Evolutionary conservation across 768 basidiomycete genomes (phyloP), one percentile per base, ranked within the genome.

Genomic region (Boletus coccyginus): DNA sequence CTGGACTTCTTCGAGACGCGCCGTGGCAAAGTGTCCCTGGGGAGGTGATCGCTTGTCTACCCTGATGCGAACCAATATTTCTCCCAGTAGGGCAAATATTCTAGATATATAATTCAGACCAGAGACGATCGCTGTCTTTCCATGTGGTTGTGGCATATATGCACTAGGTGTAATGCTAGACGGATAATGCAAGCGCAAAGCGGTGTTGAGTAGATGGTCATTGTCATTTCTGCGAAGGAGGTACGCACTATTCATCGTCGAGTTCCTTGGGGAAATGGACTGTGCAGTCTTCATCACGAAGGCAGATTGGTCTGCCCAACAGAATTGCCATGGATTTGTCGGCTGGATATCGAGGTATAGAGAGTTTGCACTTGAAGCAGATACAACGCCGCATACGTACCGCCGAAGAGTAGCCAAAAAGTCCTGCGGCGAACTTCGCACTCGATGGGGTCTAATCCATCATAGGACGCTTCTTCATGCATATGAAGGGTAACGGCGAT

Each of bases 281-380:
- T 10, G 90, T 92, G 72, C 92, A 94, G 70, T 96, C 93, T 69
- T 94, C 94, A 66, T 94, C 91, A 51, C 90, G 82, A 65, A 94
- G 77, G 70, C 86, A 90, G 60, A 94, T 90, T 39, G 92, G 91
- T 56, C 92, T 80, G 17, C 90, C 90, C 44, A 93, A 78, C 41
- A 94, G 76, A 62, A 93, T 88, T 46, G 89, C 88, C 87, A 88
- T 90, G 17, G 91, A 92, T 73, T 93, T 93, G 70, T 95, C 94
- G 59, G 91, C 91, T 91, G 66, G 29, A 56, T 50, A 21, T 27
- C 17, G 54, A 52, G 10, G 19, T 6, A 32, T 16, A 19, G 38
- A 24, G 7, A 24, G 42, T 50, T 21, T n/a, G 24, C 24, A 43
- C 32, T 50, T 42, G 40, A 51, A 49, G 29, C 19, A 46, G 38